phyloP scores from a whole-genome alignment of 768 basidiomycete genomes.

The Mycena haematopus region DNA sequence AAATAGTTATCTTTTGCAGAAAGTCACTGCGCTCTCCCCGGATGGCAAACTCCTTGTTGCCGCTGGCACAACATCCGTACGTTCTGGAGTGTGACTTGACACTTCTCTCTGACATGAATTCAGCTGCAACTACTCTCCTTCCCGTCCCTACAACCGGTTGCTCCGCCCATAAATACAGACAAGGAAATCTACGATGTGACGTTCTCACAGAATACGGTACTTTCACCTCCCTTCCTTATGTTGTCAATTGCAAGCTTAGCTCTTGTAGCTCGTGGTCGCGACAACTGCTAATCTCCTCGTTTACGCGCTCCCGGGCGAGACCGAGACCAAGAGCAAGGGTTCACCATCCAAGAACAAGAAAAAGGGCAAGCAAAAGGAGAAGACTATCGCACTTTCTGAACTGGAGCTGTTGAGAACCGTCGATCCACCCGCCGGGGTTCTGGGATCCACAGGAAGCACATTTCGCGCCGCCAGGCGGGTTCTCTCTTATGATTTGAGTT shows the following conservation, averaged over 20 bases:
- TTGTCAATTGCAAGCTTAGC: background rate
- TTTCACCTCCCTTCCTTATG: slow-evolving; percentile 28
- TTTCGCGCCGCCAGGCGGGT: slow-evolving; percentile 71
- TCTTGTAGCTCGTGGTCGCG: slow-evolving; percentile 64
- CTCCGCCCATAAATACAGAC: slow-evolving; percentile 58
- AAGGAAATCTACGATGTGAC: slow-evolving; percentile 90
- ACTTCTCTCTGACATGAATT: slow-evolving; percentile 22
- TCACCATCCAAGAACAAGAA: slow-evolving; percentile 41
- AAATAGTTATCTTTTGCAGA: slow-evolving; percentile 54
- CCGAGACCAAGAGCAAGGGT: slow-evolving; percentile 9
- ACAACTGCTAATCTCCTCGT: slow-evolving; percentile 70
- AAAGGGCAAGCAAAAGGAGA: slow-evolving; percentile 55
- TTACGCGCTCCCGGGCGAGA: slow-evolving; percentile 56
- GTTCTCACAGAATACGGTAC: slow-evolving; percentile 71
- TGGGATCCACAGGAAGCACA: slow-evolving; percentile 53
- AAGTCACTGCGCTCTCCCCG: slow-evolving; percentile 85
- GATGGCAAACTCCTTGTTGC: slow-evolving; percentile 68
- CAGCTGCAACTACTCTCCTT: slow-evolving; percentile 73
- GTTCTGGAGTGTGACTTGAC: slow-evolving; percentile 22
- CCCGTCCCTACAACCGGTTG: slow-evolving; percentile 59
- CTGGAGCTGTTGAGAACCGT: slow-evolving; percentile 58
- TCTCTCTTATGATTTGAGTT: background rate
- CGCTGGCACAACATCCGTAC: slow-evolving; percentile 76
- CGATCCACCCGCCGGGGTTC: slow-evolving; percentile 57
- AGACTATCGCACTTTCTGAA: slow-evolving; percentile 35